Conservation (phyloP, 2,329 filamentous ascomycete species). For the Lasiodiplodia theobromae region DNA sequence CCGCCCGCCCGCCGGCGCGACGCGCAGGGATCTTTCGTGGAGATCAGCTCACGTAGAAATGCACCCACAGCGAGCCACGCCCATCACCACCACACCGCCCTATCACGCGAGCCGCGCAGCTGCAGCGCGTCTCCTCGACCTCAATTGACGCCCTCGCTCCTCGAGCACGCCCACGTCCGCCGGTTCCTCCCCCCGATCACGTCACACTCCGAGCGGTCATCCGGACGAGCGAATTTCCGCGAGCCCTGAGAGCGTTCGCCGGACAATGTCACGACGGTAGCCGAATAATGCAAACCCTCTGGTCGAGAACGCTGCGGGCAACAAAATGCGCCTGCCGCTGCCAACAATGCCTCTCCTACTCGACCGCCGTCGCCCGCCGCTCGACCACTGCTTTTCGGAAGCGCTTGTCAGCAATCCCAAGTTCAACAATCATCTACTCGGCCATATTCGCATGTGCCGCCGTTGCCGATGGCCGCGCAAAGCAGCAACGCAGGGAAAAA, state of each 20-base stretch:
- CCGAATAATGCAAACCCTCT: slow-evolving; percentile 69
- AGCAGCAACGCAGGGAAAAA: slow-evolving; percentile 64
- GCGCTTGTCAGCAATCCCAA: slow-evolving; percentile 62
- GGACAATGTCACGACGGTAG: slow-evolving; percentile 23
- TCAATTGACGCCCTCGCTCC: neutral
- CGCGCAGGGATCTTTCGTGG: slow-evolving; percentile 15
- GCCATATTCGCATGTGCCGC: slow-evolving; percentile 71
- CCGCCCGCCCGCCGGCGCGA: neutral
- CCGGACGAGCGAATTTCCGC: neutral
- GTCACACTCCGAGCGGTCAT: neutral
- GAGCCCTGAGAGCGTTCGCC: neutral
- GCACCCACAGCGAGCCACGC: neutral
- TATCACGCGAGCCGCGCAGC: neutral
- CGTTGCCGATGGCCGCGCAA: slow-evolving; percentile 66
- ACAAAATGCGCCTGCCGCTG: slow-evolving; percentile 66
- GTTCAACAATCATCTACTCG: slow-evolving; percentile 69
- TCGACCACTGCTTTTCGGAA: slow-evolving; percentile 58
- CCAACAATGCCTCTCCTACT: slow-evolving; percentile 63
- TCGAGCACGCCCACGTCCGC: neutral
- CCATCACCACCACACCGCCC: neutral
- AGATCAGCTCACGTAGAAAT: slow-evolving; percentile 21
- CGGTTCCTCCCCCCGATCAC: neutral
- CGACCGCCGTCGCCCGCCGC: slow-evolving; percentile 59
- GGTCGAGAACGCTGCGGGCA: slow-evolving; percentile 70
- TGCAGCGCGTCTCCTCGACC: neutral